These are phyloP conservation scores for Sporothrix sp. DNA, from an alignment of 2,329 filamentous ascomycete genomes.

Conservation along the genomic window DNA sequence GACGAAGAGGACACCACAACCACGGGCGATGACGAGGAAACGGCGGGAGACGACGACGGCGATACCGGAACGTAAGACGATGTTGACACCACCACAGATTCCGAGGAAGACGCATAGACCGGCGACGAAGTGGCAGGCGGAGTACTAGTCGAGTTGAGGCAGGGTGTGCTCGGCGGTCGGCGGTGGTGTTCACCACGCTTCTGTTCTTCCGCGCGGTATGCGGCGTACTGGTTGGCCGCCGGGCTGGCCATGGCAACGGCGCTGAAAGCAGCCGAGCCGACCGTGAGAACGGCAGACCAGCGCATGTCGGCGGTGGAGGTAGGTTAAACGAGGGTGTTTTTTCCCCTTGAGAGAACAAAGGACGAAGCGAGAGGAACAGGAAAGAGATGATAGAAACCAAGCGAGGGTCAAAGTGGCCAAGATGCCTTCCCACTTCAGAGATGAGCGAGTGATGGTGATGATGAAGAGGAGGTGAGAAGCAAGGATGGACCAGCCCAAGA, in stretches of 20 bases:
- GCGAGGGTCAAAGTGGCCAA: background rate
- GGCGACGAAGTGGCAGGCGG: no score
- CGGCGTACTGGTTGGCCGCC: background rate
- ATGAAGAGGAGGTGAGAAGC: background rate
- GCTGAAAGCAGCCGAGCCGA: conserved; percentile 11
- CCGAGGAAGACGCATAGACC: background rate
- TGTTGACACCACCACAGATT: background rate
- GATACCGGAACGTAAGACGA: background rate
- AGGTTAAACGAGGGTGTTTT: background rate
- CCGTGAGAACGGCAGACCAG: conserved; percentile 11
- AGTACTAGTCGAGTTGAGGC: no score
- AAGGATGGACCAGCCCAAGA: background rate
- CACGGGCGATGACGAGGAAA: background rate
- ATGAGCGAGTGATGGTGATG: background rate
- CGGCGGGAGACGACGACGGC: background rate
- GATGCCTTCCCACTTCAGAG: background rate
- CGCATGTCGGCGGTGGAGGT: conserved; percentile 8
- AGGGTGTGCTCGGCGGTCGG: no score
- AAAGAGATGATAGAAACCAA: background rate
- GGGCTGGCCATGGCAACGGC: conserved; percentile 11
- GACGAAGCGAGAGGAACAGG: background rate
- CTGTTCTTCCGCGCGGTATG: background rate
- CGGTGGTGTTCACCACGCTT: no score
- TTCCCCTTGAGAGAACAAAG: no score
- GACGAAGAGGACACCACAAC: background rate